Percentiles rank a stretch among this genome's conserved stretches.
Evolutionary conservation across 2,329 filamentous ascomycete species (phyloP).

Genomic region (Diatrype stigma): DNA sequence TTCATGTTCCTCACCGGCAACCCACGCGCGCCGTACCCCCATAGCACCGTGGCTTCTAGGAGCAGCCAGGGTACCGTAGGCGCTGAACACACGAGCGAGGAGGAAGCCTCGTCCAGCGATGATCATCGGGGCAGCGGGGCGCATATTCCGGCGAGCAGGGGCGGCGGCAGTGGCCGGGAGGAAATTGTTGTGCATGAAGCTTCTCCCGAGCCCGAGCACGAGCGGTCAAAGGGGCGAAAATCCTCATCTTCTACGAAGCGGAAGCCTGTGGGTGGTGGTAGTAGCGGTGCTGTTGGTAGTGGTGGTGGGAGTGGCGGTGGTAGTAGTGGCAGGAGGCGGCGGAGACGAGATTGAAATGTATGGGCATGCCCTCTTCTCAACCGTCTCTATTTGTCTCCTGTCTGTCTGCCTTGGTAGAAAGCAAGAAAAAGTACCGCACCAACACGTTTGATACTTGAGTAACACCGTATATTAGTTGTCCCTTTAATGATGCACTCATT

Average conservation of each 20-base stretch:
- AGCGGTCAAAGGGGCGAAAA: slow-evolving; percentile 34
- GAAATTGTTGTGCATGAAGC: slow-evolving; percentile 37
- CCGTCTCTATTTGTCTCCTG: no score
- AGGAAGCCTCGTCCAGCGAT: slow-evolving; percentile 28
- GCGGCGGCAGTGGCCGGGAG: slow-evolving; percentile 20
- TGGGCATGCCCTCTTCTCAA: no score
- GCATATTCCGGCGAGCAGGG: slow-evolving; percentile 23
- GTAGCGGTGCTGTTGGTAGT: slow-evolving; percentile 27
- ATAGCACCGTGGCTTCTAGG: slow-evolving; percentile 29
- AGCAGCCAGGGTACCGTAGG: slow-evolving; percentile 30
- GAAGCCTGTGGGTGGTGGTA: slow-evolving; percentile 29
- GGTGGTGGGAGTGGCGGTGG: slow-evolving; percentile 25
- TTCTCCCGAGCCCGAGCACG: slow-evolving; percentile 23
- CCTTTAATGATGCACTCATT: no score
- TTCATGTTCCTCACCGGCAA: slow-evolving; percentile 51
- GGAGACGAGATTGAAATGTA: slow-evolving; percentile 28
- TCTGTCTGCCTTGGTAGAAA: no score
- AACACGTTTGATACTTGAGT: no score
- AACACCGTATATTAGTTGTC: no score
- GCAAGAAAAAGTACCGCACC: no score
- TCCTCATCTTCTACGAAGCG: slow-evolving; percentile 37
- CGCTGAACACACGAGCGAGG: slow-evolving; percentile 32
- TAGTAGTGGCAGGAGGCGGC: slow-evolving; percentile 17
- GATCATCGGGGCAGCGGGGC: slow-evolving; percentile 14
- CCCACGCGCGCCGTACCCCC: slow-evolving; percentile 32